These are phyloP conservation scores for Ceratonia siliqua DNA, from an alignment of 306 rosid species.

Conservation along the genomic window DNA sequence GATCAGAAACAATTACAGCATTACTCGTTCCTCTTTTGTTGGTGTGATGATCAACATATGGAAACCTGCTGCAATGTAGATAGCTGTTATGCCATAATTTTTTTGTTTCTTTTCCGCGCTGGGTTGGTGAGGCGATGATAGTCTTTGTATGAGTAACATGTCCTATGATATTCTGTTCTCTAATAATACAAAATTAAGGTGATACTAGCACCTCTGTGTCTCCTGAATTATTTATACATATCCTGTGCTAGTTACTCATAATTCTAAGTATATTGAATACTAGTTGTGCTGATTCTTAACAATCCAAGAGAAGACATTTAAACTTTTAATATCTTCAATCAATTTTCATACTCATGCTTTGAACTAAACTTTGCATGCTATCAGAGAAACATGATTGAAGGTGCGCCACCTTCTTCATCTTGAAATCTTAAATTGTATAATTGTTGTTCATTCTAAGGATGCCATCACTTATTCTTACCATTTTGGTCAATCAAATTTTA, in stretches of 20 bases:
- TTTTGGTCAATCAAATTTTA: constrained; percentile 25
- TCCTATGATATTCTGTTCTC: background rate
- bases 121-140: background rate
- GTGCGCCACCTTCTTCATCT: background rate
- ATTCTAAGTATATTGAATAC: background rate
- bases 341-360: background rate
- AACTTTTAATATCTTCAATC: background rate
- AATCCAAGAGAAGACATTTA: background rate
- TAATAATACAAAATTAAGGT: background rate
- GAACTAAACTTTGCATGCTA: background rate
- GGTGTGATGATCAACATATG: background rate
- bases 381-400: background rate
- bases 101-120: background rate
- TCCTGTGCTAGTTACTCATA: background rate
- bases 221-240: background rate
- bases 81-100: background rate
- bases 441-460: constrained; percentile 14
- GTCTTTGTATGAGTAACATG: background rate
- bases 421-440: background rate
- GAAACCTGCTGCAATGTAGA: background rate
- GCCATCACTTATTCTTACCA: constrained; percentile 4
- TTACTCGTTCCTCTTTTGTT: background rate
- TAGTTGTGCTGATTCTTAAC: background rate
- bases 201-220: background rate
- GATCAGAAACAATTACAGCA: background rate